phyloP scores from a whole-genome alignment of 495 filamentous ascomycete genomes.

The Aspergillus nanangensis region DNA sequence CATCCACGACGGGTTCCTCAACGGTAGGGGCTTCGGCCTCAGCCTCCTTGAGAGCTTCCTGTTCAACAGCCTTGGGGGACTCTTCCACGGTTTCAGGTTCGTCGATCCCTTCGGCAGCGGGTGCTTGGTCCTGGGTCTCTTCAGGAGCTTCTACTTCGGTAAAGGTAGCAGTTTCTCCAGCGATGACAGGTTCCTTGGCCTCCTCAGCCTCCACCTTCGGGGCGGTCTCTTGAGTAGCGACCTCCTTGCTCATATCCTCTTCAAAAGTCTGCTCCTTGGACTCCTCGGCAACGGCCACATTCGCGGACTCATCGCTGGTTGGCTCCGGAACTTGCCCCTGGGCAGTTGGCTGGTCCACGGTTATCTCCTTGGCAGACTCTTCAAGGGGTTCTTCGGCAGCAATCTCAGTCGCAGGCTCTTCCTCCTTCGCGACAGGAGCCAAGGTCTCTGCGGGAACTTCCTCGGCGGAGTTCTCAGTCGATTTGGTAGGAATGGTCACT shows the following conservation, averaged over 20 bases:
- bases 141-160: neutral
- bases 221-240: no score
- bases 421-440: neutral
- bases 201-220: no score
- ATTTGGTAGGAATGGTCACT: neutral
- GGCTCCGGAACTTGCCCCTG: constrained; percentile 9
- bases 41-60: constrained; percentile 6
- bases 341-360: constrained; percentile 2
- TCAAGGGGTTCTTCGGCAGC: neutral
- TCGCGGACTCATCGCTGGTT: no score
- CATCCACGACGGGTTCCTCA: neutral
- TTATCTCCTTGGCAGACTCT: neutral
- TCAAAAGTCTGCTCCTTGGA: no score
- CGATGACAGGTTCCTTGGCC: no score
- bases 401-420: neutral
- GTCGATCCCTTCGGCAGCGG: constrained; percentile 1
- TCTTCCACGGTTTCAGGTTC: constrained; percentile 6
- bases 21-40: neutral
- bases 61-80: constrained; percentile 8
- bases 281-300: no score
- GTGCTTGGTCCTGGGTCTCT: constrained; percentile 1
- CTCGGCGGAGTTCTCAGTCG: neutral
- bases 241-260: no score
- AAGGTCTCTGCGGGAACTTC: neutral
- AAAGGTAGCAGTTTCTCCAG: neutral